Base-by-base conservation (phyloP, 805 yeast genomes). In the Pichia phayaonensis region DNA sequence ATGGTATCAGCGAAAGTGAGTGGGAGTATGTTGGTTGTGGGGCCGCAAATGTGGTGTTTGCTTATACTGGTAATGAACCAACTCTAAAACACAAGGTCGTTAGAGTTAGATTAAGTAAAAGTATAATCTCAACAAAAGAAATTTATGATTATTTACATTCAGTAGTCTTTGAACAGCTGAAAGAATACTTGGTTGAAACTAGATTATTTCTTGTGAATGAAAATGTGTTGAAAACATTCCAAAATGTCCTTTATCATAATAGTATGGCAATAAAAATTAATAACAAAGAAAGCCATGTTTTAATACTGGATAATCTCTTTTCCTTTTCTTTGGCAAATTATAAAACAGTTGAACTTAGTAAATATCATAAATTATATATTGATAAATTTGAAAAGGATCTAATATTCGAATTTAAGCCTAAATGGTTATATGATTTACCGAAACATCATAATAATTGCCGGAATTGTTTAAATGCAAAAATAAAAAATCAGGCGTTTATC, bases 1-100 rank as follows among this genome's bases (percentile, higher is more conserved):
- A 23, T 23, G 36, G 7, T 16, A 15, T 45, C 3, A 20, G 34
- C 13, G 23, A 44, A 12, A 22, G 42, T 21, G 54, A 56, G 0
- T 77, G 82, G 82, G 49, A 50, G 8, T 72, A 68, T 55, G 61
- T 72, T 42, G 74, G 72, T 16, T 70, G 69, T 40, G 83, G 83
- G 0, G 66, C 71, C 22, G 81, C 83, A 40, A 77, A 77, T 52
- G 71, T 72, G 2, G 66, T 77, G 6, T 74, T 73, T 56, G 59
- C 60, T 43, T 75, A 75, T 54, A 56, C 48, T 2, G 80, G 79
- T 1, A 40, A 46, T 16, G 62, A 65, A 45, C 64, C 56, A 16
- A 11, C n/a, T 1, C 61, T 73, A 11, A 48, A 55, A 24, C 68
- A 65, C 20, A 72, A 71, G 51, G 68, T 75, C 12, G 55, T 77